Conservation (phyloP, 352 stramenopile genomes). For the Globisporangium megalacanthum region DNA sequence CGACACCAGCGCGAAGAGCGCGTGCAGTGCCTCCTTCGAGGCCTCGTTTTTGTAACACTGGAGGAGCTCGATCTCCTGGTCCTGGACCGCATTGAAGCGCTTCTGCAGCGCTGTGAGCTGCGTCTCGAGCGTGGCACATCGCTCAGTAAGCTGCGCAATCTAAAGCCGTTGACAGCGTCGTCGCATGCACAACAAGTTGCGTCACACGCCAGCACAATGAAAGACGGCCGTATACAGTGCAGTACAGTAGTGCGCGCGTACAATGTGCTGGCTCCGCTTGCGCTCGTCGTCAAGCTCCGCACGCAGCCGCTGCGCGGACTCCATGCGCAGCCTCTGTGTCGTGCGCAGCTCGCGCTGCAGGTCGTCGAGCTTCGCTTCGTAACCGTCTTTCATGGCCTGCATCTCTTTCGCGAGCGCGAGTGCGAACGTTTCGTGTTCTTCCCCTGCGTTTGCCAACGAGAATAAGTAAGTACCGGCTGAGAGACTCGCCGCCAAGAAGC, state of each 20-base stretch:
- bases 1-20: slow-evolving; percentile 20
- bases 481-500: neutral
- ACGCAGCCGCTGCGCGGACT: slow-evolving; percentile 40
- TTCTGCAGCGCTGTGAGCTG: slow-evolving; percentile 28
- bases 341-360: slow-evolving; percentile 49
- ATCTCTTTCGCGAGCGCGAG: slow-evolving; percentile 65
- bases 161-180: slow-evolving; percentile 4
- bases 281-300: slow-evolving; percentile 46
- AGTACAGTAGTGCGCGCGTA: slow-evolving; percentile 12
- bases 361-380: slow-evolving; percentile 59
- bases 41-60: slow-evolving; percentile 19
- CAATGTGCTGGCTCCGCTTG: slow-evolving; percentile 31
- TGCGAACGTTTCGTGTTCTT: slow-evolving; percentile 73
- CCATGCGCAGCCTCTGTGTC: slow-evolving; percentile 32
- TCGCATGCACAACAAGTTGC: neutral
- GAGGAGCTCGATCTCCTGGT: slow-evolving; percentile 36
- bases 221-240: neutral
- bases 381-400: slow-evolving; percentile 57
- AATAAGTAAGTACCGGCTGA: neutral
- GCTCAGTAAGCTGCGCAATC: slow-evolving; percentile 38
- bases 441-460: slow-evolving; percentile 17
- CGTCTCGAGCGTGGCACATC: slow-evolving; percentile 31
- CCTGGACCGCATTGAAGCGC: slow-evolving; percentile 14
- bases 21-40: slow-evolving; percentile 15
- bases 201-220: neutral